Evolutionary conservation across 1,284 basidiomycete species (phyloP).

Genomic region (Porogramme epimiltina): DNA sequence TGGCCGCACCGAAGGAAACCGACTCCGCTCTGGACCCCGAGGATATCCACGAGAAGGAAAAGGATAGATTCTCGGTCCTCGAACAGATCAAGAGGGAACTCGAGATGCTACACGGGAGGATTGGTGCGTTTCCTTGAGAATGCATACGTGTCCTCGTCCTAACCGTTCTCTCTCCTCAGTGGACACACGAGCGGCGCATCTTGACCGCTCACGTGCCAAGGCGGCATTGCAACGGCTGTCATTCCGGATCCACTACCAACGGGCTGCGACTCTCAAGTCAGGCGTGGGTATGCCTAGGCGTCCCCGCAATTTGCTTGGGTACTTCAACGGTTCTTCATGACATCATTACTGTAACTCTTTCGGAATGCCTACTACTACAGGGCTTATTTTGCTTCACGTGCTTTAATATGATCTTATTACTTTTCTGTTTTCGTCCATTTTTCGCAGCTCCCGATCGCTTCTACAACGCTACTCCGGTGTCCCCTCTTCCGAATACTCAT

Average conservation of each 20-base stretch:
- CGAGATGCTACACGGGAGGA: conserved; percentile 58
- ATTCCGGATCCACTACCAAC: conserved; percentile 66
- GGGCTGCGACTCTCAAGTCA: conserved; percentile 33
- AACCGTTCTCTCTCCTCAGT: conserved; percentile 37
- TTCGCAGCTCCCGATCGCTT: no score
- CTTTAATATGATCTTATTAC: no score
- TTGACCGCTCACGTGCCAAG: conserved; percentile 73
- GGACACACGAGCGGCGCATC: conserved; percentile 69
- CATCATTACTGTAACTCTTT: no score
- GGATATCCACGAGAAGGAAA: conserved; percentile 16
- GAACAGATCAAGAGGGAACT: conserved; percentile 48
- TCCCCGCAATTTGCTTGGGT: conserved; percentile 2
- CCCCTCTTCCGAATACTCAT: no score
- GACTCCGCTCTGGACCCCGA: not conserved
- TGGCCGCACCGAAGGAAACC: conserved; percentile 19
- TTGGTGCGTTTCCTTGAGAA: conserved; percentile 47
- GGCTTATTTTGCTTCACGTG: no score
- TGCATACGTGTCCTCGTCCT: not conserved
- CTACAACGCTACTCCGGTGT: no score
- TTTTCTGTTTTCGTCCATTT: no score
- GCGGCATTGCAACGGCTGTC: conserved; percentile 61
- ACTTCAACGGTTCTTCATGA: not conserved
- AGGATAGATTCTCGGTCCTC: conserved; percentile 41
- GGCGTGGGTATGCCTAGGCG: not conserved
- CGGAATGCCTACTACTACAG: no score